Evolutionary conservation across 78 protist species (phyloP).

Genomic region (Dictyostelium intermedium): DNA sequence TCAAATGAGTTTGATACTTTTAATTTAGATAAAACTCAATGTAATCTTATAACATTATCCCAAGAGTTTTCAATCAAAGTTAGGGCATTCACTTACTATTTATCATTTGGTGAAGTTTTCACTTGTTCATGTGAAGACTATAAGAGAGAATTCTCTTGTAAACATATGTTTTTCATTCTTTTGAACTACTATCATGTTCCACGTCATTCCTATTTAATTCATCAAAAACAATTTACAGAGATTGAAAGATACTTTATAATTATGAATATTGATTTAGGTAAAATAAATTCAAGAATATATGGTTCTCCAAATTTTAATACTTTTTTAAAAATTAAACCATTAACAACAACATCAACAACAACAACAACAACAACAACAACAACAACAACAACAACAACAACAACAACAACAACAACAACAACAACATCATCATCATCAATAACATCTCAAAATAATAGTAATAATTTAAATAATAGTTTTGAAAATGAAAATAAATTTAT

Average conservation of each 20-base stretch:
- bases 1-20: neutral
- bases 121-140: neutral
- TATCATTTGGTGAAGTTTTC: neutral
- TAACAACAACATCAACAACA: neutral
- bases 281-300: neutral
- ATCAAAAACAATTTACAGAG: neutral
- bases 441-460: too few relatives aligned
- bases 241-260: neutral
- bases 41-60: neutral
- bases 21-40: neutral
- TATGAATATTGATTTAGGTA: neutral
- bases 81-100: neutral
- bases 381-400: neutral
- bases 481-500: neutral
- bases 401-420: neutral
- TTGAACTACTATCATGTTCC: neutral
- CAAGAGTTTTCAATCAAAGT: neutral
- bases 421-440: too few relatives aligned
- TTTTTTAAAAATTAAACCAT: neutral
- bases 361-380: neutral
- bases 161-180: neutral
- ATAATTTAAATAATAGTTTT: too few relatives aligned
- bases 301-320: neutral
- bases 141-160: neutral
- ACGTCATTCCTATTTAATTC: neutral